These are phyloP conservation scores for Lactifluus rugatus DNA, from an alignment of 768 basidiomycete genomes.

Conservation along the genomic window DNA sequence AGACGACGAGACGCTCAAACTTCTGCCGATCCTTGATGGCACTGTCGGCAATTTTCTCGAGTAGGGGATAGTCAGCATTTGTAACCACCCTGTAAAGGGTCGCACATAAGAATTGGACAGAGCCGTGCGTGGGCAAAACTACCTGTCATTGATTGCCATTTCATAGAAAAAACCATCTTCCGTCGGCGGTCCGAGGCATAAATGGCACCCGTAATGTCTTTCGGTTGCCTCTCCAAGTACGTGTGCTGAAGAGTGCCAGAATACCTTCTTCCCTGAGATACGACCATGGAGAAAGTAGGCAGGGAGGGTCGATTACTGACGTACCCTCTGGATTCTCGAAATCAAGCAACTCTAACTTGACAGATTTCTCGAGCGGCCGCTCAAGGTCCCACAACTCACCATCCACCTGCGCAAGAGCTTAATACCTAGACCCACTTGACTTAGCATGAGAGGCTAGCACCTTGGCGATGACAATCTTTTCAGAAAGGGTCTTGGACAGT, in stretches of 20 bases:
- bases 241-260: slow-evolving; percentile 99
- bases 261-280: slow-evolving; percentile 78
- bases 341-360: slow-evolving; percentile 75
- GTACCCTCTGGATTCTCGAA: slow-evolving; percentile 87
- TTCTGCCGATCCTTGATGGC: slow-evolving; percentile 96
- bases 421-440: slow-evolving; percentile 1
- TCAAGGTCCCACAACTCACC: slow-evolving; percentile 90
- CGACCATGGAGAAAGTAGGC: background rate
- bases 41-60: slow-evolving; percentile 81
- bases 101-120: background rate
- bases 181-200: slow-evolving; percentile 94
- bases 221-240: slow-evolving; percentile 96
- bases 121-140: slow-evolving; percentile 2
- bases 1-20: slow-evolving; percentile 88
- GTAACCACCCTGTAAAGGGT: slow-evolving; percentile 50
- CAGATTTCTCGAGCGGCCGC: slow-evolving; percentile 80
- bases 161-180: slow-evolving; percentile 99
- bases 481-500: slow-evolving; percentile 78
- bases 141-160: slow-evolving; percentile 85
- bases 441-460: slow-evolving; percentile 31
- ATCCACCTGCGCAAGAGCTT: slow-evolving; percentile 47
- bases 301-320: slow-evolving; percentile 5
- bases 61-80: slow-evolving; percentile 71
- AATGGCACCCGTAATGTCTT: slow-evolving; percentile 91
- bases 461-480: slow-evolving; percentile 89